phyloP scores from a whole-genome alignment of 2,329 filamentous ascomycete genomes.

The Venturia oleaginea region DNA sequence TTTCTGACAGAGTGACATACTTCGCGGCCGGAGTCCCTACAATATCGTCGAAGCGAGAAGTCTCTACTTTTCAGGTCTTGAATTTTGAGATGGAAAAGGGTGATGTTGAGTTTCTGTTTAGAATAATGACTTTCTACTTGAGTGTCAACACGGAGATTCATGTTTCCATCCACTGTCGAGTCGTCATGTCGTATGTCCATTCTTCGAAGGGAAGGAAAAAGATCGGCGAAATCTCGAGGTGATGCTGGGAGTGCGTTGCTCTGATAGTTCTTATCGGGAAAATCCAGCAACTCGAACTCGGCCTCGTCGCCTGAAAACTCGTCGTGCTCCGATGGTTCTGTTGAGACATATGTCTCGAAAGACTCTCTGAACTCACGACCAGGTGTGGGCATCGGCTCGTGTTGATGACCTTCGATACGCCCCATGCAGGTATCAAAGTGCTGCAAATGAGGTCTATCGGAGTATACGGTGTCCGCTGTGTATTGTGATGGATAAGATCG shows the following conservation, averaged over 20 bases:
- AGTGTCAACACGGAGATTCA: conserved; percentile 89
- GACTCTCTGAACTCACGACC: conserved; percentile 35
- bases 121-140: conserved; percentile 48
- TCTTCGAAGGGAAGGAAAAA: conserved; percentile 78
- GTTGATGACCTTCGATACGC: conserved; percentile 16
- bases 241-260: conserved; percentile 65
- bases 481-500: background rate
- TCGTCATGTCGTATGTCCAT: conserved; percentile 85
- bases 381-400: background rate
- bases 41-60: conserved; percentile 86
- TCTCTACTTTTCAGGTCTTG: conserved; percentile 78
- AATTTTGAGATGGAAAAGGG: conserved; percentile 91
- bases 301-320: conserved; percentile 38
- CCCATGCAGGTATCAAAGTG: conserved; percentile 22
- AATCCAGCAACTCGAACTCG: conserved; percentile 51
- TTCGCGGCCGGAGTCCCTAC: conserved; percentile 84
- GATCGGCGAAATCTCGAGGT: conserved; percentile 68
- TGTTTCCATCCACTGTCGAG: conserved; percentile 82
- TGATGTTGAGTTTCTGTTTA: conserved; percentile 54
- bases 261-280: conserved; percentile 49
- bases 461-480: conserved; percentile 21
- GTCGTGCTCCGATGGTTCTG: conserved; percentile 51
- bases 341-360: conserved; percentile 72
- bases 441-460: conserved; percentile 19
- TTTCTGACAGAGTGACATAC: conserved; percentile 45